These are phyloP conservation scores for Sclerotinia nivalis DNA, from an alignment of 2,329 filamentous ascomycete species.

Conservation along the genomic window DNA sequence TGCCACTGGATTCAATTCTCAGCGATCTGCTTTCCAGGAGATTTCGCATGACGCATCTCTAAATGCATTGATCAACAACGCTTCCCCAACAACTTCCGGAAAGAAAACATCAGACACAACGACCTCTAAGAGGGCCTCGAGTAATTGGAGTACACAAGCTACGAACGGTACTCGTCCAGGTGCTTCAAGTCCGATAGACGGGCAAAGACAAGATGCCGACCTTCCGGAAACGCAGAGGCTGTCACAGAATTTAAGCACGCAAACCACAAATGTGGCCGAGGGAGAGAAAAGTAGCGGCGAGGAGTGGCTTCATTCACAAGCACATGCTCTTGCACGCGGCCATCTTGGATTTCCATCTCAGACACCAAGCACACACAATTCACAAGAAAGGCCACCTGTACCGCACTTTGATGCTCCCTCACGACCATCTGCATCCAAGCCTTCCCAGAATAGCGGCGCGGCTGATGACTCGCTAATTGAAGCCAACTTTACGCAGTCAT, in stretches of 20 bases:
- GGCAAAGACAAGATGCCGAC: slow-evolving; percentile 36
- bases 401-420: slow-evolving; percentile 44
- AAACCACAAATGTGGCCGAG: slow-evolving; percentile 24
- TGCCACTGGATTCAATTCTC: slow-evolving; percentile 53
- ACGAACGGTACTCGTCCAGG: slow-evolving; percentile 60
- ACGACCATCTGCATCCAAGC: slow-evolving; percentile 27
- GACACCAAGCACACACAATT: slow-evolving; percentile 38
- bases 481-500: slow-evolving; percentile 34
- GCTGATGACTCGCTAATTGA: slow-evolving; percentile 40
- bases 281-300: slow-evolving; percentile 52
- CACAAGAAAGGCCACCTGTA: slow-evolving; percentile 41
- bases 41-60: slow-evolving; percentile 60
- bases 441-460: slow-evolving; percentile 27
- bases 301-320: slow-evolving; percentile 60
- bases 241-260: slow-evolving; percentile 31
- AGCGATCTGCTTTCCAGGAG: slow-evolving; percentile 56
- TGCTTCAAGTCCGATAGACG: slow-evolving; percentile 37
- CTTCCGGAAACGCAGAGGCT: slow-evolving; percentile 54
- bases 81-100: slow-evolving; percentile 80
- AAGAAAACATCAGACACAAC: slow-evolving; percentile 68
- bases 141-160: slow-evolving; percentile 67
- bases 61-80: slow-evolving; percentile 71
- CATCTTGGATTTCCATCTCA: slow-evolving; percentile 39
- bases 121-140: slow-evolving; percentile 45
- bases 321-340: slow-evolving; percentile 51